Evolutionary conservation across 352 stramenopile genomes (phyloP), one percentile per base, ranked within the genome.

Genomic region (Phytopythium chamaehyphon): DNA sequence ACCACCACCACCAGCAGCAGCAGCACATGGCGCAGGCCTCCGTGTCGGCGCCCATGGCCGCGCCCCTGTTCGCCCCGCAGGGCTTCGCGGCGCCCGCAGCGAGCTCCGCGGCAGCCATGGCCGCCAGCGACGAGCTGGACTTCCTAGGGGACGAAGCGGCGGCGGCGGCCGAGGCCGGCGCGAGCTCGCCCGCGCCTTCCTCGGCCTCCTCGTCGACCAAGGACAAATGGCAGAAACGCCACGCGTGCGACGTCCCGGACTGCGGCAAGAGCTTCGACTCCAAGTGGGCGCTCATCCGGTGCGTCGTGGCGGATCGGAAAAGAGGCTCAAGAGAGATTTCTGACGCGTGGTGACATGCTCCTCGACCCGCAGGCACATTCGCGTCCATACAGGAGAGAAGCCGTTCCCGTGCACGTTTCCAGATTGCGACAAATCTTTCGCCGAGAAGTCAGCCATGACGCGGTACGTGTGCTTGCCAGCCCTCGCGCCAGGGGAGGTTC

Each of bases 311-410:
- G 54, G 1, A 23, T 45, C 26, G 6, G 1, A 51, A 9, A 14
- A 16, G 26, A 31, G 35, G 28, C 16, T 55, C 11, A 23, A 3
- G 4, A 47, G 36, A 14, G 36, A n/a, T 11, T 28, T 22, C 9
- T 40, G 15, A 40, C n/a, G 11, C 10, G 28, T 19, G 22, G 7
- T 42, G 28, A 2, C n/a, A 16, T 8, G 40, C 9, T 35, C 11
- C 4, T 19, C 6, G 22, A 18, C 15, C 3, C 1, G 40, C 54
- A 91, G 85, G 51, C 86, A 96, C 40, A 93, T 93, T 55, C 80
- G 83, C 43, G 84, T 94, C 1, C 86, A 96, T 59, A 93, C 82
- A 22, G 86, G 83, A 31, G 85, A 95, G 62, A 96, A 96, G 61
- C 78, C 82, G 42, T 96, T 94, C 47, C 72, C 77, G 14, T 96